phyloP scores from a whole-genome alignment of 305 asterid species.

The Petunia hybrid region DNA sequence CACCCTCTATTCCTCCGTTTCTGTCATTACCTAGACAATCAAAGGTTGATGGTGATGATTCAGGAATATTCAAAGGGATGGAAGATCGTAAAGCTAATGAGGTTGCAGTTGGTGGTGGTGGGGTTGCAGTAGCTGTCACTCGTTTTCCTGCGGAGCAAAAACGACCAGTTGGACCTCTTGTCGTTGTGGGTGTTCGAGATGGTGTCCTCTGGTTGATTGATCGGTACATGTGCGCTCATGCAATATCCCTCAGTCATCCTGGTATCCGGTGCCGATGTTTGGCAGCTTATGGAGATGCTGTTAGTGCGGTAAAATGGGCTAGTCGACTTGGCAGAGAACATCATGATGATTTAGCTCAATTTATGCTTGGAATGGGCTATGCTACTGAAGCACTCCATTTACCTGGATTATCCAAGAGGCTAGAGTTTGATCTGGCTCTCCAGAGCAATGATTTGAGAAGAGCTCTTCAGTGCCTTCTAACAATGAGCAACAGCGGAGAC shows the following conservation, averaged over 20 bases:
- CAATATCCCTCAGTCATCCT: slow-evolving; percentile 94
- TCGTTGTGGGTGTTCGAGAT: slow-evolving; percentile 90
- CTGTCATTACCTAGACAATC: slow-evolving; percentile 80
- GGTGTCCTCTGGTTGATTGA: slow-evolving; percentile 96
- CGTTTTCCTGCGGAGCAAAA: slow-evolving; percentile 97
- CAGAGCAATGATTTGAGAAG: slow-evolving; percentile 90
- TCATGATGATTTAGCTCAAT: slow-evolving; percentile 95
- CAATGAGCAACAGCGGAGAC: slow-evolving; percentile 96
- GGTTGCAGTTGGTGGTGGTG: slow-evolving; percentile 99
- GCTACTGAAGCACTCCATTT: slow-evolving; percentile 98
- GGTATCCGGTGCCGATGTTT: slow-evolving; percentile 97
- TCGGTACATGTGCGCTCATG: slow-evolving; percentile 94
- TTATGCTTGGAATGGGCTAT: slow-evolving; percentile 99
- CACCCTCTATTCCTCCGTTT: slow-evolving; percentile 95
- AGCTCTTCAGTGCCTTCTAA: slow-evolving; percentile 92
- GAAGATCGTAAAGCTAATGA: slow-evolving; percentile 82
- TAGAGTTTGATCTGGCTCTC: slow-evolving; percentile 96
- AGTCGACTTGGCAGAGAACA: slow-evolving; percentile 96
- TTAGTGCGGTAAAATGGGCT: slow-evolving; percentile 99
- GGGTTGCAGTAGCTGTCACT: slow-evolving; percentile 93
- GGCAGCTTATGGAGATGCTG: slow-evolving; percentile 99
- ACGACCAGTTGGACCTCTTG: slow-evolving; percentile 93
- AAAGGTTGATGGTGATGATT: slow-evolving; percentile 68
- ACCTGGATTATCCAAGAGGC: slow-evolving; percentile 94
- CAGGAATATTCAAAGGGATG: slow-evolving; percentile 61